Conservation (phyloP, 768 basidiomycete genomes). For the Boletus sp. region DNA sequence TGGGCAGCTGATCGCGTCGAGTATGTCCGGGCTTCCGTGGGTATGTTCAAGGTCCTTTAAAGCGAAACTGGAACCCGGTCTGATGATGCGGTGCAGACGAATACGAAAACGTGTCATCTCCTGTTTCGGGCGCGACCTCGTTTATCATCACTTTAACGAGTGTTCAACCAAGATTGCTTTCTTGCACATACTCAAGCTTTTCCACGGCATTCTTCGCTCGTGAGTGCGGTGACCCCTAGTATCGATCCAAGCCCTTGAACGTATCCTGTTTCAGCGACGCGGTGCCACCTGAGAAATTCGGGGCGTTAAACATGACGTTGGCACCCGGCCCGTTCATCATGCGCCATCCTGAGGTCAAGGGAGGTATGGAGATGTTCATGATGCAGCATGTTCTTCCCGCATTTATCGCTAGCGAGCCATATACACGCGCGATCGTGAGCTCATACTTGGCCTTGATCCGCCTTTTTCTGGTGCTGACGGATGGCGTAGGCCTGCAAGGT, state of each 20-base stretch:
- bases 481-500: conserved; percentile 73
- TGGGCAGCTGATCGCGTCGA: conserved; percentile 86
- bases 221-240: conserved; percentile 34
- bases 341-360: conserved; percentile 78
- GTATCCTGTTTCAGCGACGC: conserved; percentile 37
- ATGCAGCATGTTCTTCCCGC: conserved; percentile 72
- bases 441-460: neutral
- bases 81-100: conserved; percentile 55
- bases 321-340: conserved; percentile 78
- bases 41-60: conserved; percentile 38
- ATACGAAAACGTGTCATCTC: conserved; percentile 74
- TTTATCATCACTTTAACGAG: conserved; percentile 76
- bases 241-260: neutral
- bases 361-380: conserved; percentile 76
- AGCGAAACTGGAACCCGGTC: neutral
- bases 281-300: conserved; percentile 67
- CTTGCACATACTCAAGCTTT: conserved; percentile 75
- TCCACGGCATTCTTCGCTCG: conserved; percentile 71
- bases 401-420: conserved; percentile 63
- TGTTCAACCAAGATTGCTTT: conserved; percentile 79
- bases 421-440: conserved; percentile 76
- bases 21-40: conserved; percentile 72
- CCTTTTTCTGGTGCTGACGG: neutral
- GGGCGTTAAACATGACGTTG: conserved; percentile 80
- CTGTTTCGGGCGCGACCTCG: conserved; percentile 73